Percentiles rank a stretch among this genome's conserved stretches.
Evolutionary conservation across 768 basidiomycete genomes (phyloP).

Genomic region (Mrakia frigida): DNA sequence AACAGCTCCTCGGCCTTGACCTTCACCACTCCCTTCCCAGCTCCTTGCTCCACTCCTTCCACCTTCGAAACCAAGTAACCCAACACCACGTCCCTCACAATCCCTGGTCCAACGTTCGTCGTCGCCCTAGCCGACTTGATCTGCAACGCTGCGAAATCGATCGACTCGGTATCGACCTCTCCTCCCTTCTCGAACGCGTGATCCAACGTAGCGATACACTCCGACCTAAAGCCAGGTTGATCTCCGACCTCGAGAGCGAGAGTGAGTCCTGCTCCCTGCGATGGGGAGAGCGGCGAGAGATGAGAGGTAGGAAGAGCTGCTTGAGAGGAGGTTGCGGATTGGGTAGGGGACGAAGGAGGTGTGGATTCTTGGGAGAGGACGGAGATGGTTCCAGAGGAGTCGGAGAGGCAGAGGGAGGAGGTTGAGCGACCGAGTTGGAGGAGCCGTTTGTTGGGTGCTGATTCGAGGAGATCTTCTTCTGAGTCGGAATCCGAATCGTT

Average conservation of each 20-base stretch:
- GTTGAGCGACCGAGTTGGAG: constrained; percentile 42
- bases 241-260: constrained; percentile 37
- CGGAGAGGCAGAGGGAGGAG: constrained; percentile 37
- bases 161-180: constrained; percentile 83
- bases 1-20: constrained; percentile 57
- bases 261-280: constrained; percentile 28
- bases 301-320: background rate
- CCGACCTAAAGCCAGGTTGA: constrained; percentile 40
- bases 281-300: background rate
- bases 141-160: constrained; percentile 91
- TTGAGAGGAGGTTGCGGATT: constrained; percentile 64
- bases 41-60: constrained; percentile 55
- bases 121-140: constrained; percentile 83
- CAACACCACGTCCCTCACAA: constrained; percentile 83
- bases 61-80: constrained; percentile 73
- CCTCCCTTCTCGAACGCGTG: constrained; percentile 89
- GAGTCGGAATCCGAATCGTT: constrained; percentile 47
- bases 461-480: constrained; percentile 40
- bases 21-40: constrained; percentile 55
- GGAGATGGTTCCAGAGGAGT: constrained; percentile 36
- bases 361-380: constrained; percentile 39
- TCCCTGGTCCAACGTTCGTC: constrained; percentile 53
- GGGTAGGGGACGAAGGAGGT: constrained; percentile 46
- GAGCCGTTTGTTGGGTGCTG: constrained; percentile 41
- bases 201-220: constrained; percentile 66